Evolutionary conservation across 192 early-diverging fungal genomes (phyloP).

Genomic region (Umbelopsis ramanniana): DNA sequence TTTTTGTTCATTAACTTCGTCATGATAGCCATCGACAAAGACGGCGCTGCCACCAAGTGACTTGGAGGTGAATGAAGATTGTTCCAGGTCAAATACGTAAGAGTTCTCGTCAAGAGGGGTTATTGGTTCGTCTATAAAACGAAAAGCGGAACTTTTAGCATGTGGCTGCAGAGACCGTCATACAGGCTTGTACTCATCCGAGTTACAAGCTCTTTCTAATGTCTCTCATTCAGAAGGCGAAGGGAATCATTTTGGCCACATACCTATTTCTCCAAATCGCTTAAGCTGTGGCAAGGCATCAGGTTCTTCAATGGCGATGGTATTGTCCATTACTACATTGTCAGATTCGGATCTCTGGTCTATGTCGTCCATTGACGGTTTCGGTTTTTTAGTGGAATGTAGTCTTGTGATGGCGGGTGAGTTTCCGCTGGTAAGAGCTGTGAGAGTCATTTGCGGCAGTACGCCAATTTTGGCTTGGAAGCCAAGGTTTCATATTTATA

Average conservation of each 20-base stretch:
- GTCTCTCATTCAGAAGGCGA: background rate
- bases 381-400: background rate
- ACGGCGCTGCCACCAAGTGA: background rate
- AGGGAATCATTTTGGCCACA: background rate
- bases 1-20: background rate
- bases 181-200: too few species aligned
- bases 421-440: background rate
- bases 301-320: background rate
- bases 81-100: background rate
- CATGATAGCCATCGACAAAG: background rate
- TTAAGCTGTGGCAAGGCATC: background rate
- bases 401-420: background rate
- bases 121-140: background rate
- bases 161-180: background rate
- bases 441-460: background rate
- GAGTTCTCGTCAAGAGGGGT: background rate
- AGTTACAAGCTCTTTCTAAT: too few species aligned
- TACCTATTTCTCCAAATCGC: constrained; percentile 1
- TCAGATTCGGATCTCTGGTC: background rate
- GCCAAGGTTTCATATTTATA: constrained; percentile 11
- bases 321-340: background rate
- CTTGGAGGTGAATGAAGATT: background rate
- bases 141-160: background rate
- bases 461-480: constrained; percentile 1
- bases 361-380: background rate